phyloP scores from a whole-genome alignment of 768 basidiomycete genomes.

The Leucosporidium yakuticum region DNA sequence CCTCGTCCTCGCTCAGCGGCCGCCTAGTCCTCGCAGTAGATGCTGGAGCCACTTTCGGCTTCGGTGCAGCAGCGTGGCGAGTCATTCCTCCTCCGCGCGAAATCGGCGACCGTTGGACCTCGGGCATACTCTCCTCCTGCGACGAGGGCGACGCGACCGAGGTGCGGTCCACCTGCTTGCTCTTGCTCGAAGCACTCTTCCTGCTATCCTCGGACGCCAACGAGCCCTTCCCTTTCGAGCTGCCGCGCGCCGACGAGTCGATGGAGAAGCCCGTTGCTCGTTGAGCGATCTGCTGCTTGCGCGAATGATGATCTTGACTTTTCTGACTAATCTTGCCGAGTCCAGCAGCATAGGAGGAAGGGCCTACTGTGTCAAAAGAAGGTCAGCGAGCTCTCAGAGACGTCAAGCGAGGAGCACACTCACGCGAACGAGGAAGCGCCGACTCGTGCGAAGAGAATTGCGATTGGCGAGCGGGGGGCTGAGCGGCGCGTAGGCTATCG shows the following conservation, averaged over 20 bases:
- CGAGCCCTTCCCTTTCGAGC: not conserved
- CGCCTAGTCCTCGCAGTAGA: not conserved
- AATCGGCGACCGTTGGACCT: not conserved
- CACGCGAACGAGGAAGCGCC: constrained; percentile 11
- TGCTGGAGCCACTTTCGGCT: not conserved
- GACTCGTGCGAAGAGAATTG: constrained; percentile 23
- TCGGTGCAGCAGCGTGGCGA: not conserved
- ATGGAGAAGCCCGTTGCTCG: constrained; percentile 12
- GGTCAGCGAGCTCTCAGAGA: not conserved
- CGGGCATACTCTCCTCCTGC: too few relatives aligned
- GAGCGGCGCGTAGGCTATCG: constrained; percentile 2
- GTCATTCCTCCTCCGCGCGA: not conserved
- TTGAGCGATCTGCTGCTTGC: not conserved
- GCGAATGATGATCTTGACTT: not conserved
- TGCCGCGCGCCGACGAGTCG: not conserved
- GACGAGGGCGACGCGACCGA: too few relatives aligned
- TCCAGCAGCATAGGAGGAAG: constrained; percentile 3
- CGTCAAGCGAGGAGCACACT: too few relatives aligned
- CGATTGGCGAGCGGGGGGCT: not conserved
- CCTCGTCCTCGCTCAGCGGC: not conserved
- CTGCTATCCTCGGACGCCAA: not conserved
- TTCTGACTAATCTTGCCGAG: not conserved
- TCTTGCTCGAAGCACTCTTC: too few relatives aligned
- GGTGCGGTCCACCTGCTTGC: too few relatives aligned
- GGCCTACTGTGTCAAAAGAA: not conserved